A percentile compares a stretch with the other conserved stretches of the same genome.
phyloP scores from a whole-genome alignment of 2,329 filamentous ascomycete species.

The Hypoxylon sp. region DNA sequence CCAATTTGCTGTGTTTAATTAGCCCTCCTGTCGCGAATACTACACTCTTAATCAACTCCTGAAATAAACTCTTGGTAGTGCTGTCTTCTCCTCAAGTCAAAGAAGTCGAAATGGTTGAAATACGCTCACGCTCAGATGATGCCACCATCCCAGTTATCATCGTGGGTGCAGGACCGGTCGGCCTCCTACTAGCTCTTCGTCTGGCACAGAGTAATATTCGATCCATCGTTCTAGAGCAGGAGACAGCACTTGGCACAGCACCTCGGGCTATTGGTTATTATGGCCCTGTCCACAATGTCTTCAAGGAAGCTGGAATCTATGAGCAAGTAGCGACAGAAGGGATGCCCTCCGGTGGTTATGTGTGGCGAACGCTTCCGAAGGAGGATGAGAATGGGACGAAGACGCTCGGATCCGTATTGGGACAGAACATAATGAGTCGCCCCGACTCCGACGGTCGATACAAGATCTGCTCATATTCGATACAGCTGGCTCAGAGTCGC shows the following conservation, averaged over 20 bases:
- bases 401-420: constrained; percentile 9
- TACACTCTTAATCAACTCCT: neutral
- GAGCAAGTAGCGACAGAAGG: constrained; percentile 16
- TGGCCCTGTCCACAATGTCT: constrained; percentile 19
- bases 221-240: constrained; percentile 14
- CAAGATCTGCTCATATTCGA: constrained; percentile 13
- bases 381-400: constrained; percentile 16
- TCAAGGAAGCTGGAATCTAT: constrained; percentile 21
- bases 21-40: too few relatives aligned
- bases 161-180: constrained; percentile 18
- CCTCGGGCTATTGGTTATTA: constrained; percentile 22
- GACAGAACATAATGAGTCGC: constrained; percentile 15
- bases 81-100: neutral
- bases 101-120: neutral
- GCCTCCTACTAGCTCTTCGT: constrained; percentile 19
- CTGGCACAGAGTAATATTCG: constrained; percentile 15
- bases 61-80: neutral
- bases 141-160: constrained; percentile 13
- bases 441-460: constrained; percentile 13
- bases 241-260: constrained; percentile 5
- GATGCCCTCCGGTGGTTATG: constrained; percentile 22
- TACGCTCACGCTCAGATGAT: too few relatives aligned
- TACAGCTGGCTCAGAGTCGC: constrained; percentile 23
- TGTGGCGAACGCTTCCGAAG: constrained; percentile 16
- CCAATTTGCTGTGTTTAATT: too few relatives aligned